phyloP scores from a whole-genome alignment of 2,329 filamentous ascomycete species.

The Sclerotinia subarctica region DNA sequence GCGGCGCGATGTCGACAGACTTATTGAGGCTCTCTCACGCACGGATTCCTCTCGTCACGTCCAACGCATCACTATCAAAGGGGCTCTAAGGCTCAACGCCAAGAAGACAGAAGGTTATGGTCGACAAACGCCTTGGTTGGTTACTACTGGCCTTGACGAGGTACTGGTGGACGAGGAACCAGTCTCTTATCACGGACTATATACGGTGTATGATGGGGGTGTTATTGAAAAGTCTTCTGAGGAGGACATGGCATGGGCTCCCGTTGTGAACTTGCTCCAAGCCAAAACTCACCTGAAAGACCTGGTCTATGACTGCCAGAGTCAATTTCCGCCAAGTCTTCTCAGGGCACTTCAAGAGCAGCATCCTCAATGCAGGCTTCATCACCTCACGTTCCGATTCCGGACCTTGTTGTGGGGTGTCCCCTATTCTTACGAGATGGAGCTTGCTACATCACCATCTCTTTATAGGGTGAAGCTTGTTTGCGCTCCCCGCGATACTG shows the following conservation, averaged over 20 bases:
- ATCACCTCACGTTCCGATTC: constrained; percentile 22
- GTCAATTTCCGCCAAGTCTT: constrained; percentile 23
- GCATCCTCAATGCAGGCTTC: constrained; percentile 22
- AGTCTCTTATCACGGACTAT: neutral
- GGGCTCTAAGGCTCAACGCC: constrained; percentile 17
- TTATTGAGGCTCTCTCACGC: neutral
- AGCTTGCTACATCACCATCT: constrained; percentile 21
- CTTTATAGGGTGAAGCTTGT: constrained; percentile 22
- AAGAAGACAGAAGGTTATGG: constrained; percentile 7
- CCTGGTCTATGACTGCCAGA: constrained; percentile 22
- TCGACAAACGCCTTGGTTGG: neutral
- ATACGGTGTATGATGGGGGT: constrained; percentile 16
- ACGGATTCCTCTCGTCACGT: constrained; percentile 15
- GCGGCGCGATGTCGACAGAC: neutral
- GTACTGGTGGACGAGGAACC: constrained; percentile 21
- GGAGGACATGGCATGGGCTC: constrained; percentile 22
- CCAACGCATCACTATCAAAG: constrained; percentile 22
- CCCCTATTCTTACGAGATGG: constrained; percentile 23
- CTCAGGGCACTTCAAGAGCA: constrained; percentile 21
- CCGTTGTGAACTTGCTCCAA: constrained; percentile 19
- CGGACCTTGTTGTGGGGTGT: constrained; percentile 19
- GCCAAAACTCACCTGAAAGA: constrained; percentile 16
- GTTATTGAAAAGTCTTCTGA: constrained; percentile 22
- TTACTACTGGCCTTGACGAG: constrained; percentile 16
- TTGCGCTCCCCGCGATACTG: constrained; percentile 17